phyloP scores from a whole-genome alignment of 2,329 filamentous ascomycete genomes.

The Microdochium paspali region DNA sequence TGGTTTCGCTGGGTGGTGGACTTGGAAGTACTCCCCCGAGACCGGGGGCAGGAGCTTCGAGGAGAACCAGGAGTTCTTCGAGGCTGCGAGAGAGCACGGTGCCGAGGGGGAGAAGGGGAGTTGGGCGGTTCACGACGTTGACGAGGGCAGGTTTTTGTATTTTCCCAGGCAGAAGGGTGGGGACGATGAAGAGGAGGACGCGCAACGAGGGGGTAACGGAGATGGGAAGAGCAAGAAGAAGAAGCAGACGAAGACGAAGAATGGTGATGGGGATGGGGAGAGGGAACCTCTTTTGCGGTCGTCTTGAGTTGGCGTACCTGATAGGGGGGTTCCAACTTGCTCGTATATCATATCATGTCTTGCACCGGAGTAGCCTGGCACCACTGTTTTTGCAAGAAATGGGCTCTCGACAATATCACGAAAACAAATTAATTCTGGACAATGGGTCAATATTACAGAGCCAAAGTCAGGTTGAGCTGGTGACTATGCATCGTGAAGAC shows the following conservation, averaged over 20 bases:
- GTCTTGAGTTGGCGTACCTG: not conserved
- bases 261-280: not conserved
- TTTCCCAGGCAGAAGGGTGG: conserved; percentile 10
- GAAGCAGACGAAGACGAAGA: no score
- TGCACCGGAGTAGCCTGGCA: no score
- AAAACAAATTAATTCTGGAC: no score
- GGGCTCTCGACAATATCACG: no score
- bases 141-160: conserved; percentile 34
- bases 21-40: conserved; percentile 39
- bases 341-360: not conserved
- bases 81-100: conserved; percentile 14
- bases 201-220: not conserved
- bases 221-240: not conserved
- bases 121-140: conserved; percentile 44
- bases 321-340: not conserved
- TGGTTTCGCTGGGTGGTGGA: conserved; percentile 42
- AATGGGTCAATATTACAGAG: no score
- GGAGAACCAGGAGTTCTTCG: conserved; percentile 51
- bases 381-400: no score
- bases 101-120: conserved; percentile 34
- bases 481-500: no score
- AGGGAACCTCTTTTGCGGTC: not conserved
- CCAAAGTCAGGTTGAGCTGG: no score
- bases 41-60: conserved; percentile 49
- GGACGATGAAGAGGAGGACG: not conserved